These are phyloP conservation scores for Yarrowia sp. DNA, from an alignment of 805 yeast species.

Conservation along the genomic window DNA sequence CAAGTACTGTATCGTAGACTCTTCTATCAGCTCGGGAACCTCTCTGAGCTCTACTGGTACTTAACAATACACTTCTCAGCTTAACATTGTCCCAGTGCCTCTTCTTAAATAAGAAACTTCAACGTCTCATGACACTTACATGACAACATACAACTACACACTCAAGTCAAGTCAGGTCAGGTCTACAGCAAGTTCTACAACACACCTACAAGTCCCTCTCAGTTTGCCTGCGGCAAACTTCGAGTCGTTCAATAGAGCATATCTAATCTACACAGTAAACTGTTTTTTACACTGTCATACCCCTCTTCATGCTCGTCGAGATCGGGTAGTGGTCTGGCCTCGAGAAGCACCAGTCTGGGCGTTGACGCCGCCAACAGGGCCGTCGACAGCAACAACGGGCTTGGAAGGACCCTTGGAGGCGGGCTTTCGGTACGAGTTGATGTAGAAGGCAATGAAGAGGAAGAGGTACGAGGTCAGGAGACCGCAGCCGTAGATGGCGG, in stretches of 20 bases:
- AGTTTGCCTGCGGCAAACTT: no score
- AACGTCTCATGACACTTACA: no score
- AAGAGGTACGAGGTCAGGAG: slow-evolving; percentile 85
- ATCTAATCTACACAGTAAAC: slow-evolving; percentile 17
- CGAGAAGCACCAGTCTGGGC: slow-evolving; percentile 28
- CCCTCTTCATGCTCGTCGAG: slow-evolving; percentile 29
- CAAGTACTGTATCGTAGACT: no score
- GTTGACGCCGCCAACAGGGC: slow-evolving; percentile 23
- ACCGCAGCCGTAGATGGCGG: slow-evolving; percentile 88
- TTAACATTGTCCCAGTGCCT: no score
- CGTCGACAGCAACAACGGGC: slow-evolving; percentile 20
- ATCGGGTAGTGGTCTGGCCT: slow-evolving; percentile 29
- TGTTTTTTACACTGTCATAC: slow-evolving; percentile 12
- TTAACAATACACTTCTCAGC: no score
- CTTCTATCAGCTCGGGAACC: no score
- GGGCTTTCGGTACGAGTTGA: slow-evolving; percentile 64
- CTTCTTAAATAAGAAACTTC: no score
- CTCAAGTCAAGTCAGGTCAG: no score
- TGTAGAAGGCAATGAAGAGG: slow-evolving; percentile 89
- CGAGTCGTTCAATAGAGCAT: background rate
- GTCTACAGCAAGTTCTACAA: no score
- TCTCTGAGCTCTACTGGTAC: no score
- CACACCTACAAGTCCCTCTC: no score
- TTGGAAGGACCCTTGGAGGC: slow-evolving; percentile 13
- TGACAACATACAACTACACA: no score